Evolutionary conservation across 768 basidiomycete species (phyloP), one percentile per base, ranked within the genome.

Genomic region (Cystofilobasidium macerans): DNA sequence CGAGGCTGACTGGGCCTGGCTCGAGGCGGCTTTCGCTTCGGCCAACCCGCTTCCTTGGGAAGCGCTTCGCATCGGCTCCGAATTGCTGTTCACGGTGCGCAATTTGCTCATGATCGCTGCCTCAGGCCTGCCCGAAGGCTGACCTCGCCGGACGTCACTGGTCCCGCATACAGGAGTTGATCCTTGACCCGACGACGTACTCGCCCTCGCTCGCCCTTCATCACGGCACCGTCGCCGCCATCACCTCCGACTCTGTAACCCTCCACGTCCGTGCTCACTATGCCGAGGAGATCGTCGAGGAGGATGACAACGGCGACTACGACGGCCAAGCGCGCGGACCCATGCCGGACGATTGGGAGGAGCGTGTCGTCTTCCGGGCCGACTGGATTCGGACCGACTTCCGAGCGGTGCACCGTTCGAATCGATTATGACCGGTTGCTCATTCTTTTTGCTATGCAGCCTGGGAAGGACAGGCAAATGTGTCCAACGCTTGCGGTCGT

Each of bases 191-290:
- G 20, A 33, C 22, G 8, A 59, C 43, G 14, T 51, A 48, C 33
- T 45, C 64, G 1, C 64, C 64, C 24, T 47, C 35, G 6, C 57
- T 65, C 45, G 43, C 64, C 9, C 45, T 65, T 4, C 64, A 56
- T 24, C 22, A 33, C 42, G 63, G 54, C 3, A 57, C 53, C 20
- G 43, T 57, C 32, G 16, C 22, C 14, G 3, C 11, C 22, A 8
- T 57, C 42, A 20, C 54, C 5, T 20, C 36, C 3, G 7, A 8
- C 9, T 11, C 51, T 11, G 51, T 32, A 7, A 54, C 51, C 14
- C 51, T 54, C 14, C 26, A 14, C 28, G 51, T 54, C 28, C 30
- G 14, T 8, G 51, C n/a, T 11, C 51, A 20, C 5, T 32, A 54
- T 30, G 28, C 18, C 6, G n/a, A 47, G 22, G n/a, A 47, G 6